Evolutionary conservation across 1,139 yeast genomes (phyloP).

Genomic region (Geotrichum europaeum): DNA sequence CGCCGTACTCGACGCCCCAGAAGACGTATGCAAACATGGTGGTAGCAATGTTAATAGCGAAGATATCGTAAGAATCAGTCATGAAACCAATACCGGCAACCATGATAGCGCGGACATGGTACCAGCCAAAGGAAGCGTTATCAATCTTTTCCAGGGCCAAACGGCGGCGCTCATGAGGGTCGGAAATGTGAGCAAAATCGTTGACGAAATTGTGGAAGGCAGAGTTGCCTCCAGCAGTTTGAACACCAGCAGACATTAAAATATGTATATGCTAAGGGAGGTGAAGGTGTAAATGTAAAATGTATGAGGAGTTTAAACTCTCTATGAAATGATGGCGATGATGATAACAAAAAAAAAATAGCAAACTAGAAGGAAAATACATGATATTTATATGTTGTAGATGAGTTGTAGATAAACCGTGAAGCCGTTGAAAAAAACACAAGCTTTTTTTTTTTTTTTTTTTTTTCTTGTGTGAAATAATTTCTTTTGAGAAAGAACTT

Average conservation of each 20-base stretch:
- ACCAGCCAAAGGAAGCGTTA: slow-evolving; percentile 79
- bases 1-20: slow-evolving; percentile 42
- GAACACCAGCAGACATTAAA: slow-evolving; percentile 15
- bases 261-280: neutral
- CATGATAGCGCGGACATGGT: slow-evolving; percentile 76
- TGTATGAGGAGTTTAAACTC: neutral
- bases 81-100: slow-evolving; percentile 94
- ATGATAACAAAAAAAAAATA: neutral
- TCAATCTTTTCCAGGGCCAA: slow-evolving; percentile 84
- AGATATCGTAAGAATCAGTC: slow-evolving; percentile 88
- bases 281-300: neutral
- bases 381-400: neutral
- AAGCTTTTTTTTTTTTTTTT: neutral
- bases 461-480: neutral
- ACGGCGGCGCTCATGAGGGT: slow-evolving; percentile 88
- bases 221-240: slow-evolving; percentile 72
- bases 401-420: neutral
- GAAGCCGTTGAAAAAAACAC: neutral
- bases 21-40: slow-evolving; percentile 48
- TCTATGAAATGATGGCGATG: neutral
- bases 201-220: slow-evolving; percentile 84
- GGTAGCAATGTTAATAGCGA: slow-evolving; percentile 76
- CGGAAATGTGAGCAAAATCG: slow-evolving; percentile 76
- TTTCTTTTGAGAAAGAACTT: neutral
- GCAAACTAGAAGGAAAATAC: neutral